Percentiles rank a stretch among this genome's conserved stretches.
Conservation (phyloP, 1,284 basidiomycete species). For the Apiotrichum laibachii region DNA sequence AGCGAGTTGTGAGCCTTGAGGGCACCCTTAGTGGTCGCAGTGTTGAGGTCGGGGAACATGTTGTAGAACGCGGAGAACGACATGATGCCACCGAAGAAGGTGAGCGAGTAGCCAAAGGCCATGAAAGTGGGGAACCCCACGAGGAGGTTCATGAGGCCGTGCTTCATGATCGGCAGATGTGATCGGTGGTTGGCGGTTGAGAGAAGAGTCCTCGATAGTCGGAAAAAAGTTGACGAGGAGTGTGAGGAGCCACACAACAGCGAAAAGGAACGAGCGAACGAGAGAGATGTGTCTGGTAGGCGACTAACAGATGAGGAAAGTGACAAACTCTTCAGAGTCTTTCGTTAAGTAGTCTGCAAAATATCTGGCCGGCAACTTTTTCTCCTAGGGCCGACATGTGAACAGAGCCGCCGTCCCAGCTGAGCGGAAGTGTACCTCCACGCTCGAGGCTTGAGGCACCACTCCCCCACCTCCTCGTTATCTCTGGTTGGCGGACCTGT, state of each 20-base stretch:
- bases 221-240: neutral
- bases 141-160: conserved; percentile 28
- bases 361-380: too few relatives aligned
- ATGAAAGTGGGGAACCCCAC: conserved; percentile 33
- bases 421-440: too few relatives aligned
- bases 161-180: conserved; percentile 7
- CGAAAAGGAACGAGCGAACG: neutral
- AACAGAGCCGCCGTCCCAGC: too few relatives aligned
- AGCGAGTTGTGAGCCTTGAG: conserved; percentile 32
- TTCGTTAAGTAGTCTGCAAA: too few relatives aligned
- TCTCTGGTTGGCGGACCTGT: too few relatives aligned
- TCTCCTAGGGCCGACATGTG: too few relatives aligned
- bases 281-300: too few relatives aligned
- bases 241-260: too few relatives aligned
- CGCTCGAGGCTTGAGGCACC: too few relatives aligned
- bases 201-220: neutral
- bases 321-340: too few relatives aligned
- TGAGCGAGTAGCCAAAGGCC: conserved; percentile 33
- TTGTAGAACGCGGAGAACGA: conserved; percentile 27
- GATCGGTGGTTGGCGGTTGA: neutral
- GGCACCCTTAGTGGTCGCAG: conserved; percentile 23
- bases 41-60: conserved; percentile 27
- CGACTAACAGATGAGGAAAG: too few relatives aligned
- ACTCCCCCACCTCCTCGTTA: too few relatives aligned
- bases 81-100: conserved; percentile 26